phyloP scores from a whole-genome alignment of 805 yeast genomes.

The Schwanniomyces pseudopolymorphus region DNA sequence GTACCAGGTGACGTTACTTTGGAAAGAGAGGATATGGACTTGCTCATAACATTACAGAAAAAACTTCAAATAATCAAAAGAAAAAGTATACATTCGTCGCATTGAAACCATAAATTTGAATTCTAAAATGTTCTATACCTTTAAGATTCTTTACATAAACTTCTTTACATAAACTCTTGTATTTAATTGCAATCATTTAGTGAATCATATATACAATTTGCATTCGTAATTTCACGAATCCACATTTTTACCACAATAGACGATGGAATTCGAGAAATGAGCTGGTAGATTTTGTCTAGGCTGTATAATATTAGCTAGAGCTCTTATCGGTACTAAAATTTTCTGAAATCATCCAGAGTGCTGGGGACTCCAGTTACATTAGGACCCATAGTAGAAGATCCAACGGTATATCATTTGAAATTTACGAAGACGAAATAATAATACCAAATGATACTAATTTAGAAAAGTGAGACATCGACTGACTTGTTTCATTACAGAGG shows the following conservation, averaged over 20 bases:
- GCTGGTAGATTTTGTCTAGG: constrained; percentile 71
- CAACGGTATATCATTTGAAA: constrained; percentile 14
- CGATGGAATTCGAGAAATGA: constrained; percentile 42
- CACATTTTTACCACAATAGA: constrained; percentile 58
- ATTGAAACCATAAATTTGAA: too few relatives aligned
- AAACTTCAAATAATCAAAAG: neutral
- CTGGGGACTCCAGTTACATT: constrained; percentile 50
- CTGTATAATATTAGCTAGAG: constrained; percentile 51
- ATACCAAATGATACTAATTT: constrained; percentile 24
- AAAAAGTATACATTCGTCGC: constrained; percentile 30
- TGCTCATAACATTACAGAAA: constrained; percentile 22
- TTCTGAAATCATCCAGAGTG: constrained; percentile 52
- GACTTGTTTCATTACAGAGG: constrained; percentile 23
- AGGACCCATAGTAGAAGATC: neutral
- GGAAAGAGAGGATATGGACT: constrained; percentile 19
- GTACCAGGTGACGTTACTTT: constrained; percentile 18
- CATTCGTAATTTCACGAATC: too few relatives aligned
- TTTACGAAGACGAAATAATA: constrained; percentile 12
- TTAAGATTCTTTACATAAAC: constrained; percentile 64
- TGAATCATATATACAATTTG: too few relatives aligned
- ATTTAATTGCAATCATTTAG: too few relatives aligned
- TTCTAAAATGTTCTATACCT: constrained; percentile 29
- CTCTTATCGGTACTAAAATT: constrained; percentile 54
- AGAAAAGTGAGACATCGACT: constrained; percentile 24
- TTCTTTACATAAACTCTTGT: too few relatives aligned